Percentiles rank a stretch among this genome's conserved stretches.
Evolutionary conservation across 805 yeast genomes (phyloP).

Genomic region (Candida methanosorbosa): DNA sequence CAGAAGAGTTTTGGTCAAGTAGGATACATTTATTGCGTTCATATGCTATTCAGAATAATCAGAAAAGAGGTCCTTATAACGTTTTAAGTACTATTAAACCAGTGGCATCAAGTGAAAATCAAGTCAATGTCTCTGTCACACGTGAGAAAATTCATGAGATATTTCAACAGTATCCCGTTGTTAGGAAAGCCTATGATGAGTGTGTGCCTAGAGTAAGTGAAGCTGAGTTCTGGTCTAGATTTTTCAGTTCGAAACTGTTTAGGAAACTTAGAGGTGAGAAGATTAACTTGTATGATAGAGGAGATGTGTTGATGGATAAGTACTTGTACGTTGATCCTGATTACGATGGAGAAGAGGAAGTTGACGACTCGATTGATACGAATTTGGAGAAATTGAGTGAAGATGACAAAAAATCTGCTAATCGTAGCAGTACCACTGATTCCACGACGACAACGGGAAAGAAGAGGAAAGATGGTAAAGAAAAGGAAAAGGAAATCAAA

Average conservation of each 20-base stretch:
- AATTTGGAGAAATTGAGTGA: neutral
- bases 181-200: conserved; percentile 81
- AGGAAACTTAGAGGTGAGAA: conserved; percentile 86
- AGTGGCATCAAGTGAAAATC: conserved; percentile 85
- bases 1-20: conserved; percentile 81
- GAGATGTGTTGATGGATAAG: conserved; percentile 78
- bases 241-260: conserved; percentile 84
- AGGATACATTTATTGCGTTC: conserved; percentile 75
- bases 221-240: conserved; percentile 94
- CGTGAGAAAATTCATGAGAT: conserved; percentile 85
- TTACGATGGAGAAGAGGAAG: conserved; percentile 30
- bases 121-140: conserved; percentile 87
- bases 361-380: conserved; percentile 11
- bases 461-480: conserved; percentile 13
- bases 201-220: conserved; percentile 84
- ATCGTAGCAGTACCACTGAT: no score
- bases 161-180: conserved; percentile 88
- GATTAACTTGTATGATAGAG: conserved; percentile 64
- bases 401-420: neutral
- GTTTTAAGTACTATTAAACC: conserved; percentile 92
- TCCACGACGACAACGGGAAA: no score
- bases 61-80: conserved; percentile 87
- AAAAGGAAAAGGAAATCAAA: conserved; percentile 23
- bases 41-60: conserved; percentile 75
- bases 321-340: conserved; percentile 68